Percentiles rank a stretch among this genome's conserved stretches.
Conservation (phyloP, 352 stramenopile genomes). For the Saprolegnia diclina region DNA sequence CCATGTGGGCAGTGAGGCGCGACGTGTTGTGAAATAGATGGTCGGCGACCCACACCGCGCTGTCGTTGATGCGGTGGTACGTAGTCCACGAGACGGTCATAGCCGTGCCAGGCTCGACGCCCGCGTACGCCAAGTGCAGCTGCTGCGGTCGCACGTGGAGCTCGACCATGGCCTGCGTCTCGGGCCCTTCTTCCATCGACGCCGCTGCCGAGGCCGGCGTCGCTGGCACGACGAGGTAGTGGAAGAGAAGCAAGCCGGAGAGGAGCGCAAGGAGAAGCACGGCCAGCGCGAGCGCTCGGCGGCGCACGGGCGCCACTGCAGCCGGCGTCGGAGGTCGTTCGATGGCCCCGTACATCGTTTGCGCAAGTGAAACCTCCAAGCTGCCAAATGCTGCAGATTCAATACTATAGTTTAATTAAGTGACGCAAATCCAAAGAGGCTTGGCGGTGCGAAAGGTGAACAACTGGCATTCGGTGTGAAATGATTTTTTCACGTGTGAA, state of each 20-base stretch:
- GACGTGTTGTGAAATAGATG: conserved; percentile 31
- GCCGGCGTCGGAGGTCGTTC: background rate
- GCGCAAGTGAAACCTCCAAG: background rate
- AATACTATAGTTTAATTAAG: background rate
- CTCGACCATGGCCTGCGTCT: conserved; percentile 3
- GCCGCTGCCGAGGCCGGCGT: no score
- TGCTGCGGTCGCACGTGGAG: conserved; percentile 37
- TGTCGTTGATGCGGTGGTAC: conserved; percentile 39
- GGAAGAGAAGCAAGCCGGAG: background rate
- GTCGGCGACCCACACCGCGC: conserved; percentile 34
- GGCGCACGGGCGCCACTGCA: background rate
- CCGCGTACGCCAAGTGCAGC: conserved; percentile 51
- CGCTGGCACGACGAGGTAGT: background rate
- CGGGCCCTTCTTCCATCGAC: background rate
- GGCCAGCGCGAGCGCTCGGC: background rate
- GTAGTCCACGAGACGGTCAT: conserved; percentile 65
- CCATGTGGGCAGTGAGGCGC: conserved; percentile 27
- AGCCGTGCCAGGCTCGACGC: conserved; percentile 35
- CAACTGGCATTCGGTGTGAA: background rate
- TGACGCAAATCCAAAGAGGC: background rate
- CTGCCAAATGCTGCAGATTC: background rate
- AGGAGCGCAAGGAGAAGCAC: background rate
- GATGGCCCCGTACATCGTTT: background rate
- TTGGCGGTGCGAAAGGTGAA: background rate
- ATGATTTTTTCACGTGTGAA: background rate